Evolutionary conservation across 108 stramenopile species (phyloP), one percentile per base, ranked within the genome.

Genomic region (Cyclotella choctawhatcheeana): DNA sequence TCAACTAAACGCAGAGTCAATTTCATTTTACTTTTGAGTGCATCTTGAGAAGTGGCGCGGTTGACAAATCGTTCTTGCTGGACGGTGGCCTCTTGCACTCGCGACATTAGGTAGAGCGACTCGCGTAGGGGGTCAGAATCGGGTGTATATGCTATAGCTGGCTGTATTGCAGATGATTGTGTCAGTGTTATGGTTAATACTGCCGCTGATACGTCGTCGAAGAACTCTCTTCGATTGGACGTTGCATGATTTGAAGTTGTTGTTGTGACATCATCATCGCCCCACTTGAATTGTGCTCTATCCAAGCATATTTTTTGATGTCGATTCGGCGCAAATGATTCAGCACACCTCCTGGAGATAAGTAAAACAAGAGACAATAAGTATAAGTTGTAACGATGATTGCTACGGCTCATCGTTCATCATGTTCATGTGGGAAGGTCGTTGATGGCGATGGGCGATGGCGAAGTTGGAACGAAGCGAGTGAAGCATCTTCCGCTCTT

Each of bases 81-180:
- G 5, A 86, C 81, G 27, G 89, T 88, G 1, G 86, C 86, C 69
- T 90, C 89, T 74, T 90, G 89, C 34, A 90, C 89, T 25, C 89
- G 83, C 18, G 74, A 70, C 32, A 90, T 76, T 0, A 90, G 74
- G 50, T 90, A 90, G 10, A 90, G 70, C 2, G 85, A 86, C 73
- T 90, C 89, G 4, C 81, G 73, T 2, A 90, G 69, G 0, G 61
- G 56, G 72, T 90, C 85, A 3, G 83, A 34, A 63, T 89, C 89
- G 32, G 89, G 89, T 20, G 83, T 85, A 69, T 89, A 89, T 18
- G 88, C 85, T 8, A 34, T 6, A 0, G 71, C 63, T 31, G 85
- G 69, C 32, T 55, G 73, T 30, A 37, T 24, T 7, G 7, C 20
- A 17, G 60, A 21, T 40, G 10, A 52, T n/a, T n/a, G n/a, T n/a